Percentiles rank a stretch among this genome's conserved stretches.
These are phyloP conservation scores for Phialophora verrucosa DNA, from an alignment of 2,329 filamentous ascomycete genomes.

Conservation along the genomic window DNA sequence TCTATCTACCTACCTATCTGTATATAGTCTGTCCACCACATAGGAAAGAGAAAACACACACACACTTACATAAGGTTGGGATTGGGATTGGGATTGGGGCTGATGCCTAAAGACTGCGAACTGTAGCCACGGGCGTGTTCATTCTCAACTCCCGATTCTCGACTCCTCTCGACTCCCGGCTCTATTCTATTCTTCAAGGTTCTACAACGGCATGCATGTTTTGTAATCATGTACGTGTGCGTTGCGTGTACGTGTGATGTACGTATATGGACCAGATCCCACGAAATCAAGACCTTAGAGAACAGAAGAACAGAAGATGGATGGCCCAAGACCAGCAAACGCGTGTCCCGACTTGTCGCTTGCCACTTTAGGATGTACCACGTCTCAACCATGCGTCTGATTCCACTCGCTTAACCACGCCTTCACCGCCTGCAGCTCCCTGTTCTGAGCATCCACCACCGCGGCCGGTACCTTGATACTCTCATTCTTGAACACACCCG, in stretches of 20 bases:
- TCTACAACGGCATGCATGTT: background rate
- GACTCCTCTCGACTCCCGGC: too few relatives aligned
- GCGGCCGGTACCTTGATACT: constrained; percentile 5
- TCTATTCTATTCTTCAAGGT: background rate
- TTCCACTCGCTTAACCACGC: constrained; percentile 26
- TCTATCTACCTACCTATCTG: background rate
- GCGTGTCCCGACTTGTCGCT: background rate
- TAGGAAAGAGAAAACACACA: background rate
- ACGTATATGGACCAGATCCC: background rate
- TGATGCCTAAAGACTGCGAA: too few relatives aligned
- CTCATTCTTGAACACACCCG: constrained; percentile 18
- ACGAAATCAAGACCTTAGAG: background rate
- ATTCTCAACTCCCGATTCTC: too few relatives aligned
- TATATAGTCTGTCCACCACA: background rate
- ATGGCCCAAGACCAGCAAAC: background rate
- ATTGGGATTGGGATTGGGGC: too few relatives aligned
- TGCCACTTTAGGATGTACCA: background rate
- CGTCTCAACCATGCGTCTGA: constrained; percentile 7
- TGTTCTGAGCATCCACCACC: constrained; percentile 15
- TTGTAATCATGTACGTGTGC: background rate
- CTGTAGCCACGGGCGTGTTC: too few relatives aligned
- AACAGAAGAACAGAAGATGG: background rate
- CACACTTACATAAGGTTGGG: too few relatives aligned
- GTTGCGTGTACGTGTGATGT: background rate
- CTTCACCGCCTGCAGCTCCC: constrained; percentile 20